Evolutionary conservation across 2,329 filamentous ascomycete genomes (phyloP).

Genomic region (Colletotrichum lini): DNA sequence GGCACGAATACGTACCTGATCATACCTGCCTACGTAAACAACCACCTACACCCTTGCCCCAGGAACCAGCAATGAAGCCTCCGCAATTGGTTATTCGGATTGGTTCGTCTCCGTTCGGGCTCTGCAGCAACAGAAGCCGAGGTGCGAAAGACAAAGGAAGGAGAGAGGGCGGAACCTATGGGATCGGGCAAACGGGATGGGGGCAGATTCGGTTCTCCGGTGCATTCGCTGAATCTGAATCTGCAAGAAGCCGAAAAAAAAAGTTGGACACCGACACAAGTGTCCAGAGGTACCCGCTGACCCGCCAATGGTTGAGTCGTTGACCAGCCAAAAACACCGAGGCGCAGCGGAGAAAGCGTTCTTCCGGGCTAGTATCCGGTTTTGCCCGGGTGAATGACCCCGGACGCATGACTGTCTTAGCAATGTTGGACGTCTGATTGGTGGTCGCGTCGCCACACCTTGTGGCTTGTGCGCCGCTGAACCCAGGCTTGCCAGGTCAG

Average conservation of each 20-base stretch:
- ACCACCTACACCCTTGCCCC: neutral
- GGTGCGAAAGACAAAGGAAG: slow-evolving; percentile 7
- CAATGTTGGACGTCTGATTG: slow-evolving; percentile 54
- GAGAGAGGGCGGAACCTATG: neutral
- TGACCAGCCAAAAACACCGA: slow-evolving; percentile 32
- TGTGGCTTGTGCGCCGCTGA: slow-evolving; percentile 50
- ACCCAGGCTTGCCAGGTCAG: slow-evolving; percentile 20
- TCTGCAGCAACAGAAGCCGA: slow-evolving; percentile 35
- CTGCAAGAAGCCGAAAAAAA: slow-evolving; percentile 16
- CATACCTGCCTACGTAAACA: neutral
- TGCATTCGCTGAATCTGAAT: neutral
- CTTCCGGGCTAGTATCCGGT: slow-evolving; percentile 39
- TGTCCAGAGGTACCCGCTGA: slow-evolving; percentile 12
- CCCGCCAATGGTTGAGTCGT: neutral
- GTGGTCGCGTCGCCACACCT: slow-evolving; percentile 47
- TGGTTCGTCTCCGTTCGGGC: slow-evolving; percentile 20
- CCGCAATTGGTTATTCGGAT: slow-evolving; percentile 1
- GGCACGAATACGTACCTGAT: slow-evolving; percentile 21
- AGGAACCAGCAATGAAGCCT: neutral
- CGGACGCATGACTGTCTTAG: slow-evolving; percentile 36
- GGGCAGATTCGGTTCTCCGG: neutral
- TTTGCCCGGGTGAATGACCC: slow-evolving; percentile 40
- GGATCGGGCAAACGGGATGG: slow-evolving; percentile 28
- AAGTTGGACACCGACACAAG: slow-evolving; percentile 8
- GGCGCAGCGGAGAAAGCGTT: slow-evolving; percentile 38